Conservation (phyloP, 495 filamentous ascomycete genomes). For the Aspergillus incahuasiensis region DNA sequence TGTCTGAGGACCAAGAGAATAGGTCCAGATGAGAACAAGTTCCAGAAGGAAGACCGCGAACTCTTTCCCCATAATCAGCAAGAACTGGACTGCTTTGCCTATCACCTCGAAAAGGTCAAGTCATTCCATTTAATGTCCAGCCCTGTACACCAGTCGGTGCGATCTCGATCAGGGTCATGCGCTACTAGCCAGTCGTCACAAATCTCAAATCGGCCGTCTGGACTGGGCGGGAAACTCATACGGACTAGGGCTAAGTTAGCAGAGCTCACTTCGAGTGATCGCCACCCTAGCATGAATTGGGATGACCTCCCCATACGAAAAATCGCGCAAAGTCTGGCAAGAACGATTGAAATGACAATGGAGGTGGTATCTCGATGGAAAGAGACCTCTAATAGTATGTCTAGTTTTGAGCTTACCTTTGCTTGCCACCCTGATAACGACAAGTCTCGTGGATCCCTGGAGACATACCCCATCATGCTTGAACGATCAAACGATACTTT, state of each 20-base stretch:
- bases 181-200: constrained; percentile 4
- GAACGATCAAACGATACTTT: constrained; percentile 23
- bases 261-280: constrained; percentile 19
- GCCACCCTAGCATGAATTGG: constrained; percentile 23
- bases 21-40: constrained; percentile 26
- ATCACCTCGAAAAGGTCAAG: constrained; percentile 26
- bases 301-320: constrained; percentile 30
- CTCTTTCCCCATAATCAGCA: constrained; percentile 26
- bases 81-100: constrained; percentile 46
- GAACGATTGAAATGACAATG: constrained; percentile 31
- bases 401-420: constrained; percentile 20
- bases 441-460: constrained; percentile 1
- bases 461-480: constrained; percentile 19
- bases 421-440: constrained; percentile 13
- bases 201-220: background rate
- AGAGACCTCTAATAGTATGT: background rate
- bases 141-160: background rate
- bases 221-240: constrained; percentile 17
- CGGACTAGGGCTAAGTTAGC: constrained; percentile 27
- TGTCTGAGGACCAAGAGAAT: constrained; percentile 42
- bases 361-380: constrained; percentile 29
- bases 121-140: constrained; percentile 22
- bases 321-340: constrained; percentile 23
- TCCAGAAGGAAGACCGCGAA: constrained; percentile 22
- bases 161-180: constrained; percentile 6